phyloP scores from a whole-genome alignment of 805 yeast genomes.

The Deakozyma indianensis region DNA sequence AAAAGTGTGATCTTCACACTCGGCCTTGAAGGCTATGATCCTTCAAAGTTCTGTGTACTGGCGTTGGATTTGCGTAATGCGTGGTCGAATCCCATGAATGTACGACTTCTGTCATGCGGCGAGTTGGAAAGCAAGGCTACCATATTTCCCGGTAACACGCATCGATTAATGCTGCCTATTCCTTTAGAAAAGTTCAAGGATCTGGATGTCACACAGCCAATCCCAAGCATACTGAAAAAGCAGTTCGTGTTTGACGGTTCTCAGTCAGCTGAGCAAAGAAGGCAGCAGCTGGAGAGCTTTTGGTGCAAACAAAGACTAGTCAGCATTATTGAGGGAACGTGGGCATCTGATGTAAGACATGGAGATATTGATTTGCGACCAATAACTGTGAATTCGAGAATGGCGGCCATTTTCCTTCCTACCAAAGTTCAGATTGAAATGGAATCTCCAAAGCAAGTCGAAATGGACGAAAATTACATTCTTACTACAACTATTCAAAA shows the following conservation, averaged over 20 bases:
- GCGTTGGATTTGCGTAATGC: conserved; percentile 69
- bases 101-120: conserved; percentile 14
- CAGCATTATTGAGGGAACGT: conserved; percentile 42
- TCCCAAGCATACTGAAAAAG: conserved; percentile 58
- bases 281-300: conserved; percentile 45
- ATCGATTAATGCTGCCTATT: conserved; percentile 61
- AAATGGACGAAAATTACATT: conserved; percentile 36
- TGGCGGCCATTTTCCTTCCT: conserved; percentile 36
- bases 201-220: conserved; percentile 31
- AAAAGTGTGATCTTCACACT: conserved; percentile 9
- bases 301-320: conserved; percentile 70
- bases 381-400: conserved; percentile 43
- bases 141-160: conserved; percentile 15
- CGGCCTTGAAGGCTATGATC: conserved; percentile 17
- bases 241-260: conserved; percentile 46
- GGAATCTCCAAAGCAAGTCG: conserved; percentile 11
- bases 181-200: conserved; percentile 33
- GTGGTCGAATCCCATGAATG: conserved; percentile 42
- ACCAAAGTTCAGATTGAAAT: conserved; percentile 6
- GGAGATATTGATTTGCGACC: conserved; percentile 59
- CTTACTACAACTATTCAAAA: conserved; percentile 38
- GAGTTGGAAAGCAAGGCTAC: conserved; percentile 1
- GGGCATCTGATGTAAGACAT: conserved; percentile 28
- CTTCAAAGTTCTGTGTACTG: conserved; percentile 45
- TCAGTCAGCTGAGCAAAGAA: conserved; percentile 40